phyloP scores from a whole-genome alignment of 169 alveolate species.

The Plasmodium sp. region DNA sequence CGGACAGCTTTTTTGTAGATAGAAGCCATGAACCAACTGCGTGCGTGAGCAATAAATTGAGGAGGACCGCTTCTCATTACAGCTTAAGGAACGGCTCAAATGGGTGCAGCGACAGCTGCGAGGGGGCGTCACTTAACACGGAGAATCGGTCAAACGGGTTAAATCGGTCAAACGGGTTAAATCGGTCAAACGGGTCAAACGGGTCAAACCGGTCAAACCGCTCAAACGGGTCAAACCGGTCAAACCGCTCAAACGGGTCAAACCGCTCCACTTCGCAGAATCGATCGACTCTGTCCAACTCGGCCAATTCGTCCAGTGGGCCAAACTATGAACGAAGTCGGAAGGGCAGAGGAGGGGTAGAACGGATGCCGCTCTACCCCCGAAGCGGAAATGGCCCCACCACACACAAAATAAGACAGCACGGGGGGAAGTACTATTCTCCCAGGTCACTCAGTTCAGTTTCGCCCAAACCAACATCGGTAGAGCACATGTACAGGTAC shows the following conservation, averaged over 20 bases:
- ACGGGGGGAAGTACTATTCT: not conserved
- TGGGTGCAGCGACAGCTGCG: not conserved
- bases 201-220: not conserved
- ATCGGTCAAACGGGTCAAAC: not conserved
- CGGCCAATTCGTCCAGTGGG: not conserved
- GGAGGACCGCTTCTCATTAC: not conserved
- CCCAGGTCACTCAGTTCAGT: not conserved
- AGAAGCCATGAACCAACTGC: not conserved
- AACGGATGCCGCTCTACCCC: not conserved
- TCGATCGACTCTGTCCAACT: not conserved
- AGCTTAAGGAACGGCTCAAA: slow-evolving; percentile 4
- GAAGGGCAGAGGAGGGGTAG: not conserved
- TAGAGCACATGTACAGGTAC: not conserved
- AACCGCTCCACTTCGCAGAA: not conserved
- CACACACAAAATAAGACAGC: slow-evolving; percentile 8
- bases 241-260: not conserved
- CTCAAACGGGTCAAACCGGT: not conserved
- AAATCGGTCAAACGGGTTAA: not conserved
- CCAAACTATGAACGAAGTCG: not conserved
- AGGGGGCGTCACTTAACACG: not conserved
- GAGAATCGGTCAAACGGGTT: not conserved
- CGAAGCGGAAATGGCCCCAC: not conserved
- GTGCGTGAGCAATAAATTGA: not conserved
- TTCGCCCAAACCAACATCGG: slow-evolving; percentile 2
- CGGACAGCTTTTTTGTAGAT: not conserved